These are phyloP conservation scores for Huiozyma sinensis DNA, from an alignment of 805 yeast genomes.

Conservation along the genomic window DNA sequence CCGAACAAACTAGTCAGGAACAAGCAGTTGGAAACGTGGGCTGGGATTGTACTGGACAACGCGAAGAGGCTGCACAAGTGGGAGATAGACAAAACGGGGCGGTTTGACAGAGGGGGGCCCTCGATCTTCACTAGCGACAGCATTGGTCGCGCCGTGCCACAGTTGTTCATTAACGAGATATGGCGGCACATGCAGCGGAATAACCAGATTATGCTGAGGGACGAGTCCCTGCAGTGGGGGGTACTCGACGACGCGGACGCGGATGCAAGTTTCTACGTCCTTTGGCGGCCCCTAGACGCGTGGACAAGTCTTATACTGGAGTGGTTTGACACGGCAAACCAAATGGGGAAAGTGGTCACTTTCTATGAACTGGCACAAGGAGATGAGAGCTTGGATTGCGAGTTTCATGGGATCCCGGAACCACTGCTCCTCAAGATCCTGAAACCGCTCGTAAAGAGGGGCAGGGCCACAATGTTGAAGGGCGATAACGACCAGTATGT, in stretches of 20 bases:
- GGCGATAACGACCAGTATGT: conserved; percentile 58
- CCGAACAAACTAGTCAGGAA: conserved; percentile 70
- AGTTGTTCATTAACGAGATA: conserved; percentile 45
- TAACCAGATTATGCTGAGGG: conserved; percentile 46
- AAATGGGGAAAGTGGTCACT: conserved; percentile 65
- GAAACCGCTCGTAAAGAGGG: conserved; percentile 49
- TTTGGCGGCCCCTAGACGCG: conserved; percentile 59
- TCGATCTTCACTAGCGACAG: conserved; percentile 39
- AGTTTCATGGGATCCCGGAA: conserved; percentile 54
- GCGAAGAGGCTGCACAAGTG: conserved; percentile 48
- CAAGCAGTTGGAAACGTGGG: conserved; percentile 77
- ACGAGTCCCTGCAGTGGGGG: background rate
- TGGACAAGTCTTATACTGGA: conserved; percentile 57
- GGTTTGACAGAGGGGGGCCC: conserved; percentile 2
- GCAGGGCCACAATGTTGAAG: conserved; percentile 63
- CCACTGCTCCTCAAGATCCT: conserved; percentile 43
- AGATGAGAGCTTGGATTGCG: conserved; percentile 45
- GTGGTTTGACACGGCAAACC: conserved; percentile 73
- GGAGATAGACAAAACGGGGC: conserved; percentile 33
- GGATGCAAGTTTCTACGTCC: conserved; percentile 33
- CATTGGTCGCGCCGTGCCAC: conserved; percentile 44
- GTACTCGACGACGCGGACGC: background rate
- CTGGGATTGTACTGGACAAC: conserved; percentile 46
- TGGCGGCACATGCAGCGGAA: conserved; percentile 45
- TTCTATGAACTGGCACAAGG: conserved; percentile 68